Base-by-base conservation (phyloP, 192 early-diverging fungal species). In the Coemansia sp. region DNA sequence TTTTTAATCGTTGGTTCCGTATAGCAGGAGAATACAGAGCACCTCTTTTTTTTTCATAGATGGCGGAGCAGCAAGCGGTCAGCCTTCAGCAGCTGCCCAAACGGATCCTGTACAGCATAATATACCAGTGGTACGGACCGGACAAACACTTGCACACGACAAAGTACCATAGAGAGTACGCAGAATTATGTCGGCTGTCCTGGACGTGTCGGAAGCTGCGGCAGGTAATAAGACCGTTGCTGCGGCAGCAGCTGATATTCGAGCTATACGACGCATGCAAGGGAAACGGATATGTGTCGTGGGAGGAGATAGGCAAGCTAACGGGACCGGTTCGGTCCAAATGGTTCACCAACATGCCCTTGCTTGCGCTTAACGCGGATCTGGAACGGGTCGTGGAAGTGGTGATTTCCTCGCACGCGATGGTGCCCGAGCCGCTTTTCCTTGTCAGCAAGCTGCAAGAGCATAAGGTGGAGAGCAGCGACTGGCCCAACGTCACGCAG, bases 61-160 rank as follows among this genome's bases (percentile, higher is more conserved):
- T 11, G 18, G 17, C 11, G 32, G 52, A 54, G 37, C 39, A 18
- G 8, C 39, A 55, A 61, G 51, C 60, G 31, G 56, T 37, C 14
- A 60, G 49, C n/a, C 39, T 72, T 14, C 70, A 72, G 32, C 53
- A 54, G 15, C 53, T 73, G 51, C 64, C 70, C 11, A 66, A 62
- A 41, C 56, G 55, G 38, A 62, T 66, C 32, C 36, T 73, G 11
- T 53, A 66, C 34, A 47, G 32, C 18, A 66, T 72, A 50, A 40
- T 72, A 20, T 45, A 51, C 20, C 32, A 36, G 20, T 61, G 58
- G 42, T 60, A 71, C 44, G 28, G 44, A 46, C 28, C 15, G 30
- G 52, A 51, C n/a, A 23, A 55, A 3, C 53, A 38, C 3, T 16
- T 44, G 8, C 60, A 47, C 43, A 52, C 52, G 41, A 57, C 51